Evolutionary conservation across 2,329 filamentous ascomycete genomes (phyloP).

Genomic region (Diaporthe vexans): DNA sequence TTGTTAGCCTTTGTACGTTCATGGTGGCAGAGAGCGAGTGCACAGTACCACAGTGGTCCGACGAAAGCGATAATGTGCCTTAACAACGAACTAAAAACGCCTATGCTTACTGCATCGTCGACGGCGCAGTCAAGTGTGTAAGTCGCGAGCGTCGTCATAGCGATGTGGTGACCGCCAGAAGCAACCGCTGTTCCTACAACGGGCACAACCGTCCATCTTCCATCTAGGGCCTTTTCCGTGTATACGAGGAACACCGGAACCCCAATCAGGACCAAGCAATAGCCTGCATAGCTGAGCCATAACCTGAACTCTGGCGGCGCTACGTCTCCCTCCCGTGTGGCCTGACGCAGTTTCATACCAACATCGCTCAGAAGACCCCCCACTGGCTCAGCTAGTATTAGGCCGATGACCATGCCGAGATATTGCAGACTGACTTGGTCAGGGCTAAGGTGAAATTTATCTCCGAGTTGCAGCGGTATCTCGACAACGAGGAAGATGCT

Average conservation of each 20-base stretch:
- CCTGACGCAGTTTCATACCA: constrained; percentile 60
- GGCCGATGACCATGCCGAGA: constrained; percentile 67
- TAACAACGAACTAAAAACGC: constrained; percentile 68
- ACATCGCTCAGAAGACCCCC: constrained; percentile 65
- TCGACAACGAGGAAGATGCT: constrained; percentile 68
- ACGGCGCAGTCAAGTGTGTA: constrained; percentile 69
- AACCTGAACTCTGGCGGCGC: constrained; percentile 63
- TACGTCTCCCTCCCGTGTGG: constrained; percentile 34
- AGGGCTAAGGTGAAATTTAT: constrained; percentile 67
- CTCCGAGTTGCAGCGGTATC: constrained; percentile 68
- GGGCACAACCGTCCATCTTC: constrained; percentile 67
- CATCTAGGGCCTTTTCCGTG: constrained; percentile 55
- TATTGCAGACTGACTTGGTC: constrained; percentile 71
- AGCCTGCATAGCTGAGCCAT: constrained; percentile 69
- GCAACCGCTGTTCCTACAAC: constrained; percentile 64
- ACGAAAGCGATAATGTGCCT: constrained; percentile 65
- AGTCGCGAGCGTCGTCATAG: constrained; percentile 70
- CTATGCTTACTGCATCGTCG: constrained; percentile 64
- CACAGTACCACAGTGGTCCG: constrained; percentile 48
- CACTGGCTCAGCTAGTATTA: constrained; percentile 67
- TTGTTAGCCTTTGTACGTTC: background rate
- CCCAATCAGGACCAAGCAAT: constrained; percentile 62
- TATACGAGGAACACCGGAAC: constrained; percentile 66
- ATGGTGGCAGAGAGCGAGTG: background rate
- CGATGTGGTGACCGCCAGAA: constrained; percentile 68